Evolutionary conservation across 2,329 filamentous ascomycete genomes (phyloP), one percentile per base, ranked within the genome.

Genomic region (Pseudonectria buxi): DNA sequence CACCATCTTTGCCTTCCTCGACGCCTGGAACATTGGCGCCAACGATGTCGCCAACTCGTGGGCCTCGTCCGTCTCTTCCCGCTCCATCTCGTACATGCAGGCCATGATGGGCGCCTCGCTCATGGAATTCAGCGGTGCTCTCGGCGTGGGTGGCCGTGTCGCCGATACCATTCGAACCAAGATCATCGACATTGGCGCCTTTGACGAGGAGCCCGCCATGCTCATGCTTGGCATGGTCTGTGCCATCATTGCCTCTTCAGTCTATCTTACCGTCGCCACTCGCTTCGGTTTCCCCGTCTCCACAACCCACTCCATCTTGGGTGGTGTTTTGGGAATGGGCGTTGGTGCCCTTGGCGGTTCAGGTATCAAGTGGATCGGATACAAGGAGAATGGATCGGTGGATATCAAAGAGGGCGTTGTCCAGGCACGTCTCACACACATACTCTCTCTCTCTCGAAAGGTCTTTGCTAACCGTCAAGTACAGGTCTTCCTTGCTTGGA

Each of bases 41-140:
- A 53, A 78, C 62, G 82, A 86, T 81, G 81, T 86, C 40, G 81
- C 82, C 59, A 86, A 86, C 65, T 75, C 80, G 2, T 86, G 78
- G 76, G 81, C 81, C n/a, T 83, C 78, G 24, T 81, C 76, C 45
- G 82, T 86, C 39, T 82, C 78, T 2, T 84, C 81, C 4, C 68
- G 80, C 26, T 84, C 81, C 39, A 58, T 83, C 28, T 71, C 72
- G 13, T 74, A 79, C 55, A 42, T 71, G 35, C 76, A 81, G 55
- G 77, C 74, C 45, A 76, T 77, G 74, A 45, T 70, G 10, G 59
- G 76, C 18, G 75, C 71, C 26, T 67, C 69, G 29, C 52, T 79
- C 40, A 77, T 79, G 63, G 78, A 82, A 57, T 76, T 81, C 46
- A 57, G 67, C n/a, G 78, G 78, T 33, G 68, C 73, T 28, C 63